Conservation (phyloP, 305 asterid species). For the Striga hermonthica region DNA sequence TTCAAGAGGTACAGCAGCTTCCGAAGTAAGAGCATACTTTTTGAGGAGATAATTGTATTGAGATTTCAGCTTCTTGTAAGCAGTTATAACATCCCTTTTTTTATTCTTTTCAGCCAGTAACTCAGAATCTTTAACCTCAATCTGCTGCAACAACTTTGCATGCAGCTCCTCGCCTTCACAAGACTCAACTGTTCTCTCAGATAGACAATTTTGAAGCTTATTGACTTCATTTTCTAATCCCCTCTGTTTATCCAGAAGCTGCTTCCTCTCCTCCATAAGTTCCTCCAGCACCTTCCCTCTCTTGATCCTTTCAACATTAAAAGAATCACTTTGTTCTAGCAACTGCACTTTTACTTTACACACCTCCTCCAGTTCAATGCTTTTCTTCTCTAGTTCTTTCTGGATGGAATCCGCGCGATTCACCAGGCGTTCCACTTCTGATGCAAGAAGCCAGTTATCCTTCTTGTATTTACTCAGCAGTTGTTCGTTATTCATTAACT, state of each 20-base stretch:
- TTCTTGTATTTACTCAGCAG: constrained; percentile 36
- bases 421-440: constrained; percentile 40
- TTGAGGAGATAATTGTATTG: constrained; percentile 53
- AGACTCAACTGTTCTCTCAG: constrained; percentile 47
- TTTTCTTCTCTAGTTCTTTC: constrained; percentile 45
- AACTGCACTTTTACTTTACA: constrained; percentile 45
- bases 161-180: constrained; percentile 62
- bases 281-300: constrained; percentile 50
- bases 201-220: constrained; percentile 46
- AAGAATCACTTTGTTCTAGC: constrained; percentile 42
- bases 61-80: constrained; percentile 62
- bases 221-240: constrained; percentile 45
- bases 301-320: constrained; percentile 41
- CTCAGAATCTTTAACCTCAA: constrained; percentile 64
- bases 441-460: constrained; percentile 49
- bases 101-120: constrained; percentile 55
- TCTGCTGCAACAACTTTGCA: constrained; percentile 58
- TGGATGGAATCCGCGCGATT: constrained; percentile 41
- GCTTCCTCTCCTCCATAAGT: constrained; percentile 55
- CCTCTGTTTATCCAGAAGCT: constrained; percentile 50
- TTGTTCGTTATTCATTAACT: constrained; percentile 48
- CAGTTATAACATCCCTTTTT: constrained; percentile 31
- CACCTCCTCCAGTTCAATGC: constrained; percentile 46
- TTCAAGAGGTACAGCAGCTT: constrained; percentile 38
- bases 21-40: constrained; percentile 44